phyloP scores from a whole-genome alignment of 2,329 filamentous ascomycete species.

The Phaeosphaeria sp. region DNA sequence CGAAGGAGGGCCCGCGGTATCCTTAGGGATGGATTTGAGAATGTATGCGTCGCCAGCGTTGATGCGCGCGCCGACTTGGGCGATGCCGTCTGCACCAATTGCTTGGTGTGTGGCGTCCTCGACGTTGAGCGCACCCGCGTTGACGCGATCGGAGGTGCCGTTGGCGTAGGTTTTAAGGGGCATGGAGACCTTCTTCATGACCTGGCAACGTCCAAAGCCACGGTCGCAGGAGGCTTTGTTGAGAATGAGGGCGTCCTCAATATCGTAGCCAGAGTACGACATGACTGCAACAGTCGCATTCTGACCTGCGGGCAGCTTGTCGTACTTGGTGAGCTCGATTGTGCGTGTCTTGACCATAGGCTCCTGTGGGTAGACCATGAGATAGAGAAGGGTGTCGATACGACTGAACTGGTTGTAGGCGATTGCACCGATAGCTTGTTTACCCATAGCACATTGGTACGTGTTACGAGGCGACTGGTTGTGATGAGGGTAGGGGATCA shows the following conservation, averaged over 20 bases:
- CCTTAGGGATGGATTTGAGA: slow-evolving; percentile 85
- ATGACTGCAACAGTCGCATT: slow-evolving; percentile 98
- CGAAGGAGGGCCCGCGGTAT: slow-evolving; percentile 73
- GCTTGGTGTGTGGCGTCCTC: slow-evolving; percentile 68
- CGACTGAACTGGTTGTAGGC: slow-evolving; percentile 97
- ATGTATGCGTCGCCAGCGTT: slow-evolving; percentile 84
- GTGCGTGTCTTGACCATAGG: slow-evolving; percentile 98
- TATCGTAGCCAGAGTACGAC: slow-evolving; percentile 99
- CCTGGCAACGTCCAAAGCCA: slow-evolving; percentile 95
- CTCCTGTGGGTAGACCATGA: slow-evolving; percentile 96
- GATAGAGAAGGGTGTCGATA: slow-evolving; percentile 94
- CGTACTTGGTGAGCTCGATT: slow-evolving; percentile 95
- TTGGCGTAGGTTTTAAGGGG: slow-evolving; percentile 90
- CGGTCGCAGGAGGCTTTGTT: slow-evolving; percentile 96
- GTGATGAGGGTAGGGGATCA: slow-evolving; percentile 98
- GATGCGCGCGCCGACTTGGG: slow-evolving; percentile 82
- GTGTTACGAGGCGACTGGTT: slow-evolving; percentile 99
- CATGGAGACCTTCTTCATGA: slow-evolving; percentile 93
- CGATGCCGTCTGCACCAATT: slow-evolving; percentile 86
- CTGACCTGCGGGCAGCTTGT: slow-evolving; percentile 95
- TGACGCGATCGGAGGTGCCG: slow-evolving; percentile 67
- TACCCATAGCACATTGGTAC: slow-evolving; percentile 99
- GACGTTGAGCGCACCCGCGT: slow-evolving; percentile 44
- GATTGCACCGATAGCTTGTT: slow-evolving; percentile 98
- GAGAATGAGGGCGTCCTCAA: slow-evolving; percentile 94